Percentiles rank a stretch among this genome's conserved stretches.
Conservation (phyloP, 495 filamentous ascomycete species). For the Hamigera avellanea region DNA sequence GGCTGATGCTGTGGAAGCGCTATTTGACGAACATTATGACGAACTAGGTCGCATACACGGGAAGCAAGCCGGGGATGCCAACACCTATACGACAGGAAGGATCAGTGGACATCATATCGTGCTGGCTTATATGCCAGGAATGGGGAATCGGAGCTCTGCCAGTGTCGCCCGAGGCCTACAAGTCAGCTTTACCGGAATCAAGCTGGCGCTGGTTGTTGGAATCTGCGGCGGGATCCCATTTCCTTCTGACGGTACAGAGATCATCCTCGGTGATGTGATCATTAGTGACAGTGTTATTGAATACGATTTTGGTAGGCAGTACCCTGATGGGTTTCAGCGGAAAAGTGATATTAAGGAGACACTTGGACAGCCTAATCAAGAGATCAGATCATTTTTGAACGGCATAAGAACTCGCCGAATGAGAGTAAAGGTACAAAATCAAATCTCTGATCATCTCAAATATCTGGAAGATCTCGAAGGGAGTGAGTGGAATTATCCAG, state of each 20-base stretch:
- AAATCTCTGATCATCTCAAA: no score
- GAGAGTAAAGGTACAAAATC: no score
- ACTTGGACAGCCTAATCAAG: constrained; percentile 15
- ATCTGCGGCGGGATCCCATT: constrained; percentile 20
- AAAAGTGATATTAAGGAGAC: constrained; percentile 17
- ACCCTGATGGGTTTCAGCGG: constrained; percentile 12
- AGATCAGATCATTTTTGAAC: constrained; percentile 1
- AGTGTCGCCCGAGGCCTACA: constrained; percentile 13
- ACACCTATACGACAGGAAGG: constrained; percentile 24
- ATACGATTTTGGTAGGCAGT: constrained; percentile 25
- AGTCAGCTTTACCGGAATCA: constrained; percentile 15
- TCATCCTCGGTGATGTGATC: constrained; percentile 34
- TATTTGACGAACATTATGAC: constrained; percentile 17
- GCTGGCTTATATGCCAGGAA: constrained; percentile 16
- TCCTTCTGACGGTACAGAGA: constrained; percentile 4
- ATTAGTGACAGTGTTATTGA: constrained; percentile 28
- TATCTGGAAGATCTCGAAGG: no score
- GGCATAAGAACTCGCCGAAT: no score
- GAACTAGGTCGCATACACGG: constrained; percentile 5
- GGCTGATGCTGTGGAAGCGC: constrained; percentile 12
- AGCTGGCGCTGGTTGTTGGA: constrained; percentile 15
- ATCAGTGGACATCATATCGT: constrained; percentile 28
- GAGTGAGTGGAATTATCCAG: constrained; percentile 7
- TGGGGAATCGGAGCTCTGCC: constrained; percentile 23
- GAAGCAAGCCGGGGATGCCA: constrained; percentile 11